Percentiles rank a stretch among this genome's conserved stretches.
phyloP scores from a whole-genome alignment of 2,329 filamentous ascomycete genomes.

The Sporothrix luriei region DNA sequence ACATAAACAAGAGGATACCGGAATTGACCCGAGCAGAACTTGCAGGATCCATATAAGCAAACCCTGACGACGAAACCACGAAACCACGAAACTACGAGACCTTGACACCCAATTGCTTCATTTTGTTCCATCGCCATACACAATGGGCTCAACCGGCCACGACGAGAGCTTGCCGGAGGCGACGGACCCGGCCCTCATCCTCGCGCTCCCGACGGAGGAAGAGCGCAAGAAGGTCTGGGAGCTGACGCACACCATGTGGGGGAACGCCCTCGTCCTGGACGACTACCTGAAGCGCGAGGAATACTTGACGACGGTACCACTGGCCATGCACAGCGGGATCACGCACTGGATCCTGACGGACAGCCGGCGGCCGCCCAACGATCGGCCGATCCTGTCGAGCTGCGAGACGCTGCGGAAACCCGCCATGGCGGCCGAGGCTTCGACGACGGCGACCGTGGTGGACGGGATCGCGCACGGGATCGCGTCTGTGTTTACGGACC shows the following conservation, averaged over 20 bases:
- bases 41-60: too few relatives aligned
- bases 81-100: background rate
- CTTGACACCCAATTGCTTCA: background rate
- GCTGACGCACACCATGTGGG: constrained; percentile 61
- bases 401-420: constrained; percentile 67
- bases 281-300: constrained; percentile 63
- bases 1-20: background rate
- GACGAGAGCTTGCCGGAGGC: constrained; percentile 42
- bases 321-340: constrained; percentile 61
- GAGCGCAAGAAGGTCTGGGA: constrained; percentile 61
- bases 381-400: constrained; percentile 61
- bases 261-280: constrained; percentile 55
- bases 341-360: constrained; percentile 67
- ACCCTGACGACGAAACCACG: background rate
- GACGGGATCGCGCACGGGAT: constrained; percentile 72
- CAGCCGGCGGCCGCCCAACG: constrained; percentile 42
- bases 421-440: constrained; percentile 44
- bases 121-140: background rate
- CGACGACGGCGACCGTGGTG: constrained; percentile 30
- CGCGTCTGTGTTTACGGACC: constrained; percentile 76
- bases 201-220: constrained; percentile 58
- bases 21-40: background rate
- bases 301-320: constrained; percentile 59
- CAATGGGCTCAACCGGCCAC: constrained; percentile 43
- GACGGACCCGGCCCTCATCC: constrained; percentile 47